Evolutionary conservation across 345 rosid species (phyloP), one percentile per base, ranked within the genome.

Genomic region (Melastoma malabathricum): DNA sequence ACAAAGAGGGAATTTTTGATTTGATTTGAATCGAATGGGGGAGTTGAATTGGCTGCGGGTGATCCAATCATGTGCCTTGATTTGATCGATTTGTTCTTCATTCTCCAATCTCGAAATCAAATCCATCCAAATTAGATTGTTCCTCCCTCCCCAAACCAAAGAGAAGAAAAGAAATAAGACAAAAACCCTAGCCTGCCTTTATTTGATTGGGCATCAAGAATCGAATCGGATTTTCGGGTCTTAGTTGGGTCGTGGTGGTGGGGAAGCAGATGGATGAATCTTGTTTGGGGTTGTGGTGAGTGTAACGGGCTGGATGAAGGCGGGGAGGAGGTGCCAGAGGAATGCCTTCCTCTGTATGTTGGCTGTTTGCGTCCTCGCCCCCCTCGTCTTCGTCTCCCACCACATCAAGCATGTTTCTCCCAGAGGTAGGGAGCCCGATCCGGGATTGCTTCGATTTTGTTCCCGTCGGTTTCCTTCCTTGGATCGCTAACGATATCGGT

Each of bases 301-400:
- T 34, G 41, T 2, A 7, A 34, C 41, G 41, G 63, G 18, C 52
- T 79, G 61, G 79, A 92, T 82, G 96, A 84, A 70, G 79, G 78
- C 73, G 72, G 15, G 58, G 34, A 83, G 62, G 66, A 83, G 71
- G 63, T 69, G 81, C 80, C 85, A 75, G 93, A 84, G 94, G 96
- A 77, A 75, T 48, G 6, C 81, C 59, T 63, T 84, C 94, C 87
- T 92, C 81, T 71, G 76, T 1, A 23, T 84, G 69, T 88, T 92
- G 52, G 71, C 72, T 53, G 62, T 78, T 44, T 75, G 89, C 62
- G 87, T 87, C 6, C 43, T 84, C 55, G 76, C 95, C 64, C 98
- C 98, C 5, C 52, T 92, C 38, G 6, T 84, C 43, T 64, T 86
- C 62, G 69, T 86, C 57, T 80, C 96, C 4, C 45, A 25, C 67